A percentile compares a stretch with the other conserved stretches of the same genome.
These are phyloP conservation scores for Plantago lanceolata DNA, from an alignment of 305 asterid genomes.

Conservation along the genomic window DNA sequence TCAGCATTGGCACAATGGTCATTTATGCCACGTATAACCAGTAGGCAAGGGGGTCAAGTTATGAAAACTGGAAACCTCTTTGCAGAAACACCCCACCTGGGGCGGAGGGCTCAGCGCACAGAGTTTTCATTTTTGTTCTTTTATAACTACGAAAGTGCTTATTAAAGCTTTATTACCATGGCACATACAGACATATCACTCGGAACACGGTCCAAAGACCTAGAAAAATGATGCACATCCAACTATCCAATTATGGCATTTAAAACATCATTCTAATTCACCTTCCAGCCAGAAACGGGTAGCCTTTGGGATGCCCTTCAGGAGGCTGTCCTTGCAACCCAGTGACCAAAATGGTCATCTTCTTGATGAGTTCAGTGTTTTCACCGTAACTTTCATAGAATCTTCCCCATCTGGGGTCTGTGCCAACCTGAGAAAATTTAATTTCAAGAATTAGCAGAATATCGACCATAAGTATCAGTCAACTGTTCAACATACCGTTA, in stretches of 20 bases:
- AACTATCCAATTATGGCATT: constrained; percentile 3
- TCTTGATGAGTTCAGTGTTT: constrained; percentile 66
- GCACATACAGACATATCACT: constrained; percentile 2
- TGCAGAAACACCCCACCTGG: neutral
- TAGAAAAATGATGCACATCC: neutral
- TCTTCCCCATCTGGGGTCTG: constrained; percentile 99
- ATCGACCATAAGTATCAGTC: constrained; percentile 10
- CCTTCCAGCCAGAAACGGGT: constrained; percentile 95
- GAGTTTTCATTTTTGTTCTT: neutral
- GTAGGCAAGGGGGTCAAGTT: neutral
- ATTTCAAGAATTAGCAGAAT: constrained; percentile 20
- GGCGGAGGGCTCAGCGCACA: neutral
- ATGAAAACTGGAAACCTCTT: neutral
- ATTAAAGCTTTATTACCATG: constrained; percentile 7
- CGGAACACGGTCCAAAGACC: neutral
- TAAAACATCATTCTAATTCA: constrained; percentile 22
- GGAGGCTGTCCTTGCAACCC: constrained; percentile 97
- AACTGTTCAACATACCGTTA: neutral
- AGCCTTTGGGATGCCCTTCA: constrained; percentile 72
- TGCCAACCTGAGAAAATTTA: constrained; percentile 52
- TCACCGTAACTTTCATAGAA: constrained; percentile 86
- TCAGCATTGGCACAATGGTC: neutral
- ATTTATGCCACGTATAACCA: too few relatives aligned
- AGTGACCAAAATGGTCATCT: constrained; percentile 64
- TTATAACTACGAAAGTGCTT: neutral